Evolutionary conservation across 441 rosid genomes (phyloP).

Genomic region (Theobroma grandiflorum): DNA sequence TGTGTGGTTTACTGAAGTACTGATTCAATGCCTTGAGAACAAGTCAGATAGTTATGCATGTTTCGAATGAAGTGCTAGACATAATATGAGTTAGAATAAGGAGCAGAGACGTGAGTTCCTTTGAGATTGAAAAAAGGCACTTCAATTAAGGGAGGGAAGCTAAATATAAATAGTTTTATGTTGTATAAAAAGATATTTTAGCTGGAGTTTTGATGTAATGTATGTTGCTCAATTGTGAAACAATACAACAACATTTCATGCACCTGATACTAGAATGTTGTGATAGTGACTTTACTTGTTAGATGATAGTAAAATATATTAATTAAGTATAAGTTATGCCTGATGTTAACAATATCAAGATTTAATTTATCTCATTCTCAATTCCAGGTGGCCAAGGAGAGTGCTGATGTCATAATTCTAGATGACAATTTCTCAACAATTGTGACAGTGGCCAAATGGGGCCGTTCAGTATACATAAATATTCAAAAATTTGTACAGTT

Average conservation of each 20-base stretch:
- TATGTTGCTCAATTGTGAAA: background rate
- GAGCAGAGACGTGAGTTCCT: background rate
- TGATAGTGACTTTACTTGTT: background rate
- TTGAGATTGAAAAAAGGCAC: slow-evolving; percentile 1
- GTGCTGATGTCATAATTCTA: slow-evolving; percentile 73
- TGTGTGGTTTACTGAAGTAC: background rate
- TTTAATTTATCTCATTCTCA: slow-evolving; percentile 18
- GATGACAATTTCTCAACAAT: slow-evolving; percentile 78
- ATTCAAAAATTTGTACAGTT: slow-evolving; percentile 78
- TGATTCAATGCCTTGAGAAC: background rate
- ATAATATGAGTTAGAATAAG: background rate
- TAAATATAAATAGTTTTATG: slow-evolving; percentile 7
- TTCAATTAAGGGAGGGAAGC: slow-evolving; percentile 11
- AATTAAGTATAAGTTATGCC: background rate
- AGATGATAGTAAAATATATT: slow-evolving; percentile 3
- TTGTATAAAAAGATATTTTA: background rate
- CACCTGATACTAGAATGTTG: background rate
- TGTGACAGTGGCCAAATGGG: slow-evolving; percentile 78
- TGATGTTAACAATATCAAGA: slow-evolving; percentile 4
- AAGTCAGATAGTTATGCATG: background rate
- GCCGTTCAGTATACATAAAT: slow-evolving; percentile 79
- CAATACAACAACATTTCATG: background rate
- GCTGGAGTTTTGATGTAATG: background rate
- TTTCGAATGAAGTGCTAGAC: background rate
- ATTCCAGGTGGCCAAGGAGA: slow-evolving; percentile 79